Evolutionary conservation across 352 stramenopile species (phyloP), one percentile per base, ranked within the genome.

Genomic region (Pilasporangium apinafurcum): DNA sequence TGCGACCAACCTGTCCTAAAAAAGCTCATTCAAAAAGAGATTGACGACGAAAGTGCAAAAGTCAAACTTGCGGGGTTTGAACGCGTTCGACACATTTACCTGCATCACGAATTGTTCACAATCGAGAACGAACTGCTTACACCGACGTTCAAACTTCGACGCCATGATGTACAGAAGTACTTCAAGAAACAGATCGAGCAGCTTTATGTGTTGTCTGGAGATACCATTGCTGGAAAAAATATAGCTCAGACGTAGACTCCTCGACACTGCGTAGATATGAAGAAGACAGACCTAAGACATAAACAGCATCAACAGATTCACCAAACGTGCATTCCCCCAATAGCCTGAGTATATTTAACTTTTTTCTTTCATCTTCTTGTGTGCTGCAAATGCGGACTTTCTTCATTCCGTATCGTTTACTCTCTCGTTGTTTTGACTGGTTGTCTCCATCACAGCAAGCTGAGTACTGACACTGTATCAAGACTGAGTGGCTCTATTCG

Each of bases 101-200:
- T 98, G 37, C 81, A 96, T 49, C 60, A 87, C 17, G 82, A 97
- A 20, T 65, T 83, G 5, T 98, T 98, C 57, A 82, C 76, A 1
- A 75, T 96, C 18, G 90, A 98, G 16, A 98, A 98, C 68, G 91
- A 83, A 42, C 69, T 98, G 34, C 59, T 98, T 20, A 98, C 95
- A n/a, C 94, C 95, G 8, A 98, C 95, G 2, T 97, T 98, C 68
- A 99, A 99, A 57, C 73, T 98, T 45, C 97, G 97, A 51, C 73
- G 95, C 12, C 56, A 39, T 10, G 75, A 88, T 28, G 72, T 68
- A 20, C 66, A 85, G 42, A 68, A 62, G 33, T 42, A 44, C 30
- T 88, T 89, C 45, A 71, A 85, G 43, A 68, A 43, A 31, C 67
- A 89, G 44, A 79, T 92, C 46, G 61, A 84, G 16, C 59, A 73